Evolutionary conservation across 1,284 basidiomycete species (phyloP), one percentile per base, ranked within the genome.

Genomic region (Tilletia horrida): DNA sequence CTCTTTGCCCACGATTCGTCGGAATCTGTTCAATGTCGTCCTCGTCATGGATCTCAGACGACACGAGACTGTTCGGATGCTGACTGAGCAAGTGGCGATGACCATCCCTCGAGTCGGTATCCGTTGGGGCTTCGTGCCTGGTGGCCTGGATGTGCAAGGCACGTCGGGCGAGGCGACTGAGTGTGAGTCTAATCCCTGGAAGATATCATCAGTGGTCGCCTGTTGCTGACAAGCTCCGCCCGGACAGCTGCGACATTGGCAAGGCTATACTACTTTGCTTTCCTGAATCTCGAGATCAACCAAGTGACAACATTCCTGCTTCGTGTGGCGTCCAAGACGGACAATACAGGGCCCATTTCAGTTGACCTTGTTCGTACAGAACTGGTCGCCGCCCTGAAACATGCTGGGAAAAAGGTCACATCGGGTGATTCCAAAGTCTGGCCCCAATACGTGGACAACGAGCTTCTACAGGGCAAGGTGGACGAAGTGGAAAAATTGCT

Each of bases 11-110:
- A 64, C 69, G 13, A 59, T 80, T n/a, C 69, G 70, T 16, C 62
- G 73, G 21, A 81, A 81, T 64, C 52, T 80, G 9, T 79, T 80
- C 74, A 76, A 80, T 40, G 68, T 80, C 6, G 72, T 81, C 3
- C 63, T 79, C 7, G 71, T 75, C 16, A 66, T 78, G 13, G 79
- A 81, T 65, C 61, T 81, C 65, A 62, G 66, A 14, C 66, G 70
- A 47, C 67, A 66, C 13, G 73, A 75, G 45, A 70, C 66, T 16
- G 72, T 73, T 42, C 62, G 75, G 6, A 76, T 77, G 64, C 45
- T 77, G 18, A 66, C 73, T 3, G 77, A 77, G 25, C 73, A 64
- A n/a, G 71, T 77, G 45, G 63, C 65, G 1, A 72, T 68, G 44
- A 72, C 68, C 52, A 57, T 73, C 3, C 70, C 70, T 14, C 70